phyloP scores from a whole-genome alignment of 768 basidiomycete species.

The Psilocybe cubensis region DNA sequence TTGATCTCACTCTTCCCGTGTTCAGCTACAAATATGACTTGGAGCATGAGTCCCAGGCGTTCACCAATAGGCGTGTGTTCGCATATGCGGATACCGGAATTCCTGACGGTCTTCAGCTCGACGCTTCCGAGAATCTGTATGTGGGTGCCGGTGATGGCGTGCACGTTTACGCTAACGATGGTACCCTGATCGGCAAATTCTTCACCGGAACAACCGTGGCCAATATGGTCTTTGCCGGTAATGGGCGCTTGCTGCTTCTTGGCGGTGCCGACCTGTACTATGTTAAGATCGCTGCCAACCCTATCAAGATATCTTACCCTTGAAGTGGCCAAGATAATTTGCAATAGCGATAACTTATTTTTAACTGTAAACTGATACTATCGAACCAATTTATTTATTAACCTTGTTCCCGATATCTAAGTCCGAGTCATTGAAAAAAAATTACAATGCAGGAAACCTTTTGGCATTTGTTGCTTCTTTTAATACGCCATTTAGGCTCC shows the following conservation, averaged over 20 bases:
- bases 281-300: conserved; percentile 44
- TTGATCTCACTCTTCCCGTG: background rate
- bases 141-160: conserved; percentile 68
- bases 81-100: conserved; percentile 66
- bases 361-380: too few relatives aligned
- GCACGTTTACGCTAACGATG: conserved; percentile 65
- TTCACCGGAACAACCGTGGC: conserved; percentile 36
- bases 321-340: background rate
- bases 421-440: too few relatives aligned
- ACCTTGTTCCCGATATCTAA: too few relatives aligned
- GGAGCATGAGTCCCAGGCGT: conserved; percentile 51
- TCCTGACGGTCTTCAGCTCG: conserved; percentile 71
- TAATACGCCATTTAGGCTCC: too few relatives aligned
- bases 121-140: conserved; percentile 65
- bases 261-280: conserved; percentile 49
- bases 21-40: conserved; percentile 72
- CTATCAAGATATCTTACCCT: conserved; percentile 20
- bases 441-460: too few relatives aligned
- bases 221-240: conserved; percentile 47
- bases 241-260: conserved; percentile 42
- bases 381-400: too few relatives aligned
- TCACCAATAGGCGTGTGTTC: conserved; percentile 62
- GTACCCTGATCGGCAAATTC: conserved; percentile 55
- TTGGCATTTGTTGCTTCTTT: too few relatives aligned
- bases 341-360: too few relatives aligned